Evolutionary conservation across 192 early-diverging fungal genomes (phyloP).

Genomic region (Backusella luteola): DNA sequence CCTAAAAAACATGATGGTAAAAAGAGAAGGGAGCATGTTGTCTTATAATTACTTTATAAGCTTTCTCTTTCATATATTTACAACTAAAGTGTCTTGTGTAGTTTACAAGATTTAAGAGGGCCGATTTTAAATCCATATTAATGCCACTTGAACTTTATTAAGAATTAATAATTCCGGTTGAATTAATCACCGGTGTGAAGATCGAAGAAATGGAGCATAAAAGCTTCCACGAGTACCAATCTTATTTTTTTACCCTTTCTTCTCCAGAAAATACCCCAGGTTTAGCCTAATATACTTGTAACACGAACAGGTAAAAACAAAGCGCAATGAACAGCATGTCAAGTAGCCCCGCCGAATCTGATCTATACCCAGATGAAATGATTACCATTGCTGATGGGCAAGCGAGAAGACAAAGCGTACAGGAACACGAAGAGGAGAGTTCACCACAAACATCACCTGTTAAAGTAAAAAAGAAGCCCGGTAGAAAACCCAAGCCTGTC

Average conservation of each 20-base stretch:
- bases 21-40: not conserved
- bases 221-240: not conserved
- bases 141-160: too few species aligned
- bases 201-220: not conserved
- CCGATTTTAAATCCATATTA: not conserved
- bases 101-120: not conserved
- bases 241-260: not conserved
- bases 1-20: not conserved
- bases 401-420: not conserved
- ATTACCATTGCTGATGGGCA: not conserved
- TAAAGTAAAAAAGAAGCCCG: slow-evolving; percentile 58
- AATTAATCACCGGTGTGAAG: slow-evolving; percentile 4
- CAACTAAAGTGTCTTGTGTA: not conserved
- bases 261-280: not conserved
- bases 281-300: not conserved
- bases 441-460: slow-evolving; percentile 24
- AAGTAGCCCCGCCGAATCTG: not conserved
- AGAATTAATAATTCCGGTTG: not conserved
- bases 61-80: not conserved
- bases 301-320: not conserved
- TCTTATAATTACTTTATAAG: not conserved
- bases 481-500: slow-evolving; percentile 58
- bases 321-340: not conserved
- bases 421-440: not conserved
- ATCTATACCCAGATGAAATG: not conserved